Evolutionary conservation across 768 basidiomycete genomes (phyloP), one percentile per base, ranked within the genome.

Genomic region (Strobilomyces confusus): DNA sequence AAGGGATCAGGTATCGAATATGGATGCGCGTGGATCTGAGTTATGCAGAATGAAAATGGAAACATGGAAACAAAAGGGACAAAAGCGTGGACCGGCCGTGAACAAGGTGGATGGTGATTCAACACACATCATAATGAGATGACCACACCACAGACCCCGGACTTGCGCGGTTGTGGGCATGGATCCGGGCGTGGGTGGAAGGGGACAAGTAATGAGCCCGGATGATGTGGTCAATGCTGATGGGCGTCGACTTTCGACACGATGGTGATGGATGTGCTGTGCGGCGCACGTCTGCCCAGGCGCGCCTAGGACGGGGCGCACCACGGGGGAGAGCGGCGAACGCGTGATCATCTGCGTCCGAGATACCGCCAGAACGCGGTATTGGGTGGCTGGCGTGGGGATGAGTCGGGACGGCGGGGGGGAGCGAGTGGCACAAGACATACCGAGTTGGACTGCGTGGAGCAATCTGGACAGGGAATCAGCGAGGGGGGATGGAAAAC

Each of bases 361-460:
- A 77, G 71, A 55, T 77, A 78, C 23, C 77, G 73, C 76, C 76
- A 77, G 61, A 73, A 77, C n/a, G 55, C 12, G 33, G 56, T 33
- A 42, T 77, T 77, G 19, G 77, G 76, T 52, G 76, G 76, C 76
- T 77, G 62, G 33, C 42, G 32, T 17, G 40, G 52, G 41, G 9
- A 37, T 48, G 44, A 63, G 48, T 44, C 17, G n/a, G 29, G 32
- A 34, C 25, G 4, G 19, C 41, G 38, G 9, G 11, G 34, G 34
- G 7, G 4, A 30, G 19, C n/a, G n/a, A n/a, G 45, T 51, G 48
- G 56, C 46, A 56, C 17, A 29, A 14, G n/a, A 59, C 65, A 52
- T 63, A 69, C 69, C 56, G 64, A 51, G 17, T 82, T 83, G 44
- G 77, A 75, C 0, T 77, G 74, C 7, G 78, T 80, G 12, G 86